Evolutionary conservation across 352 stramenopile genomes (phyloP).

Genomic region (Pythium phragmiticola): DNA sequence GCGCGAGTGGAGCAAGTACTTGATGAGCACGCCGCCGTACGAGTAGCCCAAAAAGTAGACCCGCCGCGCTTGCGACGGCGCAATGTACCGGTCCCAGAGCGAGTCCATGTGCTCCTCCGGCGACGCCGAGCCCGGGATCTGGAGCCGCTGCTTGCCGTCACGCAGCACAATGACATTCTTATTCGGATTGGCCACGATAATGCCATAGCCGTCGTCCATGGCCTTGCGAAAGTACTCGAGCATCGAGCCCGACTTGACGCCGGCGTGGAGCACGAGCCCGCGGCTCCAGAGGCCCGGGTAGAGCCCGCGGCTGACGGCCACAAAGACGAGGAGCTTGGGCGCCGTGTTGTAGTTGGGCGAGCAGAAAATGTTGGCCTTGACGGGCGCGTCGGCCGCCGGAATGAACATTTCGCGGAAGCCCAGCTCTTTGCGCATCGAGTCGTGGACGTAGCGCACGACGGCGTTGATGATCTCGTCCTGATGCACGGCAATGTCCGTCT

Average conservation of each 20-base stretch:
- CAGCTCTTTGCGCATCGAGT: conserved; percentile 79
- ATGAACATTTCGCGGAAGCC: conserved; percentile 80
- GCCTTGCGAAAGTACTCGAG: conserved; percentile 88
- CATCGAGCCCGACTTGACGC: conserved; percentile 88
- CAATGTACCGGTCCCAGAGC: conserved; percentile 84
- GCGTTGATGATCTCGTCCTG: conserved; percentile 88
- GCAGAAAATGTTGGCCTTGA: conserved; percentile 85
- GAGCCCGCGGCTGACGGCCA: conserved; percentile 75
- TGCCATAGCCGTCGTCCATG: conserved; percentile 80
- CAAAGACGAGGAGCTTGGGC: conserved; percentile 84
- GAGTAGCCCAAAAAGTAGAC: conserved; percentile 89
- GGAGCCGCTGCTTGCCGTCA: conserved; percentile 76
- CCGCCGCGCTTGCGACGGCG: conserved; percentile 47
- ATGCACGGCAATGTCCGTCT: conserved; percentile 84
- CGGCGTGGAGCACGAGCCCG: conserved; percentile 78
- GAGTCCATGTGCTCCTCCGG: conserved; percentile 89
- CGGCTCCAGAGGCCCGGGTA: conserved; percentile 87
- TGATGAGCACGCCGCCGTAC: conserved; percentile 86
- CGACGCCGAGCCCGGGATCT: conserved; percentile 80
- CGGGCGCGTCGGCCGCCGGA: conserved; percentile 57
- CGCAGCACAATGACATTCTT: conserved; percentile 87
- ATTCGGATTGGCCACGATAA: conserved; percentile 88
- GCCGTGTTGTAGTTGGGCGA: conserved; percentile 79
- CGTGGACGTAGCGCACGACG: conserved; percentile 84
- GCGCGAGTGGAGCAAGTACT: conserved; percentile 86